Evolutionary conservation across 192 early-diverging fungal genomes (phyloP), one percentile per base, ranked within the genome.

Genomic region (Coemansia sp.): DNA sequence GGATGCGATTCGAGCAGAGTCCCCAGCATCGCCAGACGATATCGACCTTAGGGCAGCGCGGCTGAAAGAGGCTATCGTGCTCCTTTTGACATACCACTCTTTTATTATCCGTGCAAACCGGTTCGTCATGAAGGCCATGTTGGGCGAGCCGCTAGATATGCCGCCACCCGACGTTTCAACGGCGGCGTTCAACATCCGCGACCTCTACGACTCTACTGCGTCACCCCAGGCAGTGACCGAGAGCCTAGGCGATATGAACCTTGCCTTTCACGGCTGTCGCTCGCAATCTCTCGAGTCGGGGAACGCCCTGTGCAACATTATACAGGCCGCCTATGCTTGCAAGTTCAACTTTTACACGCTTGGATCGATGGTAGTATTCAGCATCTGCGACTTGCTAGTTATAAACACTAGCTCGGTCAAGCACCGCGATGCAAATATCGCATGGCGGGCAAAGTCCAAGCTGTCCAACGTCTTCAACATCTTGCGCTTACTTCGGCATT

Each of bases 211-310:
- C 50, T 78, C 78, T 55, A 83, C 81, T 20, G 47, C 65, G 4
- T 58, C 70, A 10, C 47, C 78, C n/a, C 81, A 83, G 44, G 81
- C 73, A 7, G 58, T 66, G 5, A 62, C 57, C 8, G 70, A 67
- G 43, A 43, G 66, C 2, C 41, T 52, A 7, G 52, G 53, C 31
- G 69, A 65, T 31, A 33, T 60, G 6, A 83, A 83, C 68, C 36
- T 75, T 34, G 60, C 60, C 6, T 83, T 83, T 65, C 81, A 83
- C 44, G 66, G 64, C 34, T 79, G 76, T 47, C 81, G 81, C 62
- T 72, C 73, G 71, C 73, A 75, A 11, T 75, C 76, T 62, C 78
- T 75, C 57, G 76, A 83, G 73, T 78, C 81, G 22, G 78, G 75
- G 41, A 68, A 75, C 40, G 75, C 78, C 0, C 71, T 83, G 8